phyloP scores from a whole-genome alignment of 805 yeast species.

The Ogataea pignaliae region DNA sequence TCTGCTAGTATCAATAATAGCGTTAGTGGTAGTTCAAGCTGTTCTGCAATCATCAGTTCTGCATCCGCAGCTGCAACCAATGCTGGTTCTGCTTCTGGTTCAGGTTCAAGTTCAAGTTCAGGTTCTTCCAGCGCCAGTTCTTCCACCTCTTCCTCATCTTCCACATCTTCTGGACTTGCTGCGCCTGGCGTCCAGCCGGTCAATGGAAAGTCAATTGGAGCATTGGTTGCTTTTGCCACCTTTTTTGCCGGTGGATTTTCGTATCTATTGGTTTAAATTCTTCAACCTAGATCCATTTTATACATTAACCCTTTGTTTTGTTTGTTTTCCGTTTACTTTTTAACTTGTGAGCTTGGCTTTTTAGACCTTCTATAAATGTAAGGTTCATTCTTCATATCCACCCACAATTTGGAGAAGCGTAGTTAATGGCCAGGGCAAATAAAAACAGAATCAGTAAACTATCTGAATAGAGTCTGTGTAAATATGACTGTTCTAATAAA shows the following conservation, averaged over 20 bases:
- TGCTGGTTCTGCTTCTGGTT: constrained; percentile 15
- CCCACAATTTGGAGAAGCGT: no score
- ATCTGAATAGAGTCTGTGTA: no score
- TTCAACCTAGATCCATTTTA: not conserved
- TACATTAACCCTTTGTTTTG: not conserved
- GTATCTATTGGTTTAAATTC: constrained; percentile 24
- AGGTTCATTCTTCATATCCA: no score
- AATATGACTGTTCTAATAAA: no score
- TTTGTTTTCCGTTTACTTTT: not conserved
- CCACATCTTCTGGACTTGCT: constrained; percentile 17
- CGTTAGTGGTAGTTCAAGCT: constrained; percentile 37
- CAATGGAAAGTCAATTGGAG: constrained; percentile 25
- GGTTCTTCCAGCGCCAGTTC: constrained; percentile 17
- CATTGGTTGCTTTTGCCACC: constrained; percentile 30
- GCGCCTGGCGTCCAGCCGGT: constrained; percentile 20
- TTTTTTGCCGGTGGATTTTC: constrained; percentile 43
- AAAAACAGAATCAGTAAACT: no score
- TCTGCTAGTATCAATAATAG: constrained; percentile 51
- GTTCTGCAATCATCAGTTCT: constrained; percentile 44
- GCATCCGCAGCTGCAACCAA: constrained; percentile 41
- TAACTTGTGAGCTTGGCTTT: no score
- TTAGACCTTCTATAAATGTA: no score
- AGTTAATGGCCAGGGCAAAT: no score
- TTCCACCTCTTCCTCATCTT: constrained; percentile 18
- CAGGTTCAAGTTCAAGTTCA: constrained; percentile 15